Evolutionary conservation across 2,329 filamentous ascomycete genomes (phyloP), one percentile per base, ranked within the genome.

Genomic region (Colletotrichum horii): DNA sequence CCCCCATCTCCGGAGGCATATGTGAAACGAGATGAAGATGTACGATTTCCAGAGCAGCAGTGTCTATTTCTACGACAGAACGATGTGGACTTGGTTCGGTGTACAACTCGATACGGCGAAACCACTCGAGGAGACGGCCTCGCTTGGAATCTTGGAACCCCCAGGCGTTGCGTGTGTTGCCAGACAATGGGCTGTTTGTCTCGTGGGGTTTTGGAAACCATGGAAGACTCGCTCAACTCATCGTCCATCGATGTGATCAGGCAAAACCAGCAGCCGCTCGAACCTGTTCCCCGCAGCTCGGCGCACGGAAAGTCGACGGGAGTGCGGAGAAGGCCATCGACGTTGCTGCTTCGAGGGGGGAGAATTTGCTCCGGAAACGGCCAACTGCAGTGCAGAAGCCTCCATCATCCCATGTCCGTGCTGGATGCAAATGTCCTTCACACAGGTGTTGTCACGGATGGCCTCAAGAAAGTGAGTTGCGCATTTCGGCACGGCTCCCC

Each of bases 331-430:
- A 75, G 56, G 28, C 22, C 56, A 34, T 58, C n/a, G n/a, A 68
- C 22, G 22, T 38, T 65, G 22, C 56, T 26, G 69, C n/a, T 38
- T 8, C 43, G 15, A 30, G n/a, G 32, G 32, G 52, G 69, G 73
- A 75, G 73, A 28, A 43, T 68, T 68, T 73, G 73, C 73, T 75
- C 73, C 73, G 73, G 28, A 19, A 64, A 34, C 68, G 55, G 69
- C 62, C 60, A 30, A 30, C 69, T 22, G 56, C 56, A 58, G 66
- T 15, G n/a, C 55, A 34, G 55, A 26, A 52, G 56, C 66, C 60
- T 30, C 55, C 66, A 69, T 30, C 55, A 34, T 69, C 32, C 22
- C 66, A 69, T 69, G 52, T 60, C 32, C 15, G 48, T 52, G 52
- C 19, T 34, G 66, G 8, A 28, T n/a, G n/a, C 30, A 22, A 60